Evolutionary conservation across 768 basidiomycete species (phyloP).

Genomic region (Stropharia rugosoannulata): DNA sequence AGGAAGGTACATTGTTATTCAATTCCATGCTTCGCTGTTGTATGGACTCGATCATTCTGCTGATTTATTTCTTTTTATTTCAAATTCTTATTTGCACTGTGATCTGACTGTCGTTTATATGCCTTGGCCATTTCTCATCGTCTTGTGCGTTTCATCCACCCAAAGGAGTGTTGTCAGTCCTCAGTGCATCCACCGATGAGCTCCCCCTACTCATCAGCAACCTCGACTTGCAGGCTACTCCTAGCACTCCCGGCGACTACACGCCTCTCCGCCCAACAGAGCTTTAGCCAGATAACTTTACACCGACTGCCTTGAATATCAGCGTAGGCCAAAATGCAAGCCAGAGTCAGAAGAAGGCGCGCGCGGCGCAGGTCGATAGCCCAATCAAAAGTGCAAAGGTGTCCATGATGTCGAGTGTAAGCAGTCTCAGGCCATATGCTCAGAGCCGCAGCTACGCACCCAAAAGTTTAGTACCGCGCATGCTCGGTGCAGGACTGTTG

Average conservation of each 20-base stretch:
- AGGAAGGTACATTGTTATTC: slow-evolving; percentile 47
- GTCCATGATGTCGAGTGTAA: not conserved
- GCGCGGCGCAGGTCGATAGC: slow-evolving; percentile 27
- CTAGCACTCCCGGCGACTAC: slow-evolving; percentile 47
- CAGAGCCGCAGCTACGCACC: not conserved
- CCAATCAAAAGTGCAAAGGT: slow-evolving; percentile 31
- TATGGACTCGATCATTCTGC: not conserved
- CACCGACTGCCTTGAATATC: not conserved
- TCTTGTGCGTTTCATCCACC: not conserved
- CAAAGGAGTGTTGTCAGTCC: slow-evolving; percentile 59
- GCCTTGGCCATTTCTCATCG: too few species aligned
- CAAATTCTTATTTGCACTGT: not conserved
- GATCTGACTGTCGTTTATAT: not conserved
- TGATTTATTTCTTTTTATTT: not conserved
- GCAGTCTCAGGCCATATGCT: not conserved
- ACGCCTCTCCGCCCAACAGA: slow-evolving; percentile 43
- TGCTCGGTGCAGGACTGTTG: not conserved
- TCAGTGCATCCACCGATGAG: slow-evolving; percentile 82
- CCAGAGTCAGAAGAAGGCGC: slow-evolving; percentile 21
- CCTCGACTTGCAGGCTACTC: slow-evolving; percentile 83
- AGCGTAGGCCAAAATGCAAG: not conserved
- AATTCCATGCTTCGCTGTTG: not conserved
- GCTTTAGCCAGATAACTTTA: slow-evolving; percentile 10
- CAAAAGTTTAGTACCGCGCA: not conserved
- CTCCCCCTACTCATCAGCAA: slow-evolving; percentile 74